These are phyloP conservation scores for Hypomyces perniciosus DNA, from an alignment of 2,329 filamentous ascomycete species.

Conservation along the genomic window DNA sequence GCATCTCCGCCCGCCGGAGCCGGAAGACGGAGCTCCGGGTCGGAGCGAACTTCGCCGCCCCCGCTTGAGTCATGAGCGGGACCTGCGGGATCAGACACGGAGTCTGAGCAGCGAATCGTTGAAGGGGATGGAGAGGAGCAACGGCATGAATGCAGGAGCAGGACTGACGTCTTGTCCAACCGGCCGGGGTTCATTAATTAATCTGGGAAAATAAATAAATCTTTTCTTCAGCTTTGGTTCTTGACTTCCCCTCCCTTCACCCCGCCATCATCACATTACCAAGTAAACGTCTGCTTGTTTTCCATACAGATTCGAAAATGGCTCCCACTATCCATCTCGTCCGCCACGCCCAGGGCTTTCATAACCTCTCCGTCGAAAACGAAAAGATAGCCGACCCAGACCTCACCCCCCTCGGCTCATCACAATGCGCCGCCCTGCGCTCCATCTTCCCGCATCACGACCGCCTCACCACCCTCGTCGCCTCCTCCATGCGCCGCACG, in stretches of 20 bases:
- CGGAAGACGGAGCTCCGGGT: constrained; percentile 9
- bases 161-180: too few species aligned
- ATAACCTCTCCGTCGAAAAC: constrained; percentile 69
- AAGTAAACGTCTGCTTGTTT: not conserved
- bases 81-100: too few species aligned
- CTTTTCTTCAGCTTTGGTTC: not conserved
- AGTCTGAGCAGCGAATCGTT: too few species aligned
- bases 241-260: not conserved
- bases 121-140: too few species aligned
- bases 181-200: too few species aligned
- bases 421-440: constrained; percentile 64
- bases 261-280: not conserved
- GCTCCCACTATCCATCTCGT: constrained; percentile 57
- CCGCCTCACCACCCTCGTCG: constrained; percentile 62
- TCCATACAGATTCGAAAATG: constrained; percentile 28
- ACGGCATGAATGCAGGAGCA: too few species aligned
- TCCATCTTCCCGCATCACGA: constrained; percentile 58
- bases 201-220: too few species aligned
- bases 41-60: too few species aligned
- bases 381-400: constrained; percentile 70
- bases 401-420: constrained; percentile 67
- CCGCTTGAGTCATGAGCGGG: too few species aligned
- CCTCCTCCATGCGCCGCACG: constrained; percentile 75
- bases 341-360: constrained; percentile 71
- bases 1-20: constrained; percentile 20